phyloP scores from a whole-genome alignment of 2,329 filamentous ascomycete genomes.

The Ceratocystis colombiana region DNA sequence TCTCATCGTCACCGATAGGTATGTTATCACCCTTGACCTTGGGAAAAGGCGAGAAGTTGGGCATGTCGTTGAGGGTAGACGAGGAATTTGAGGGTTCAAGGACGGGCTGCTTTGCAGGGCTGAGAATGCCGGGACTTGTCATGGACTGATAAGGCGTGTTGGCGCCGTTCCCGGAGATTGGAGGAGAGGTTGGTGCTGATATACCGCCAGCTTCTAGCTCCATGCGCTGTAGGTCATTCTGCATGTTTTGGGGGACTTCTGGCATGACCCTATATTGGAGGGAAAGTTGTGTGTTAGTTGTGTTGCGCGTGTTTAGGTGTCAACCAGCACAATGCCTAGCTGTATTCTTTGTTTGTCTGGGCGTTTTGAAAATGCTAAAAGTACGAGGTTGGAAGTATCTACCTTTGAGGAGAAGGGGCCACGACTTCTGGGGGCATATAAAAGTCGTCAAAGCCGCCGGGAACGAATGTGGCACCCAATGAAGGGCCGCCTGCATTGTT shows the following conservation, averaged over 20 bases:
- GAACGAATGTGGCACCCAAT: conserved; percentile 49
- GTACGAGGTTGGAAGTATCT: conserved; percentile 29
- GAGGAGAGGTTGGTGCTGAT: conserved; percentile 35
- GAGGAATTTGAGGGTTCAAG: conserved; percentile 18
- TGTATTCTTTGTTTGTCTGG: not conserved
- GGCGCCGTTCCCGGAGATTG: conserved; percentile 30
- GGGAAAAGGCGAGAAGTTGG: conserved; percentile 86
- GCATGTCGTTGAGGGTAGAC: conserved; percentile 39
- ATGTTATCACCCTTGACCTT: conserved; percentile 79
- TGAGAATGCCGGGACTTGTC: conserved; percentile 29
- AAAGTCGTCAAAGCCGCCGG: conserved; percentile 49
- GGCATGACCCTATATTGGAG: conserved; percentile 63
- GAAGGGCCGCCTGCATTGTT: conserved; percentile 23
- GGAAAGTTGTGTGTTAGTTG: conserved; percentile 22
- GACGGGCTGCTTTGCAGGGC: conserved; percentile 20
- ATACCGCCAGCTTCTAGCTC: conserved; percentile 59
- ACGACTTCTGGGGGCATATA: conserved; percentile 49
- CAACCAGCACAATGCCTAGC: not conserved
- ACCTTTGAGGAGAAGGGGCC: conserved; percentile 50
- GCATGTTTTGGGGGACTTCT: conserved; percentile 93
- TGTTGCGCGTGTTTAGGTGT: not conserved
- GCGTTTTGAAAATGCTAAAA: not conserved
- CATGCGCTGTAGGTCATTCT: conserved; percentile 83
- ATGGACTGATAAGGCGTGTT: conserved; percentile 34
- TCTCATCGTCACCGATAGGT: conserved; percentile 86